Evolutionary conservation across 2,329 filamentous ascomycete genomes (phyloP), one percentile per base, ranked within the genome.

Genomic region (Aspergillus unguis): DNA sequence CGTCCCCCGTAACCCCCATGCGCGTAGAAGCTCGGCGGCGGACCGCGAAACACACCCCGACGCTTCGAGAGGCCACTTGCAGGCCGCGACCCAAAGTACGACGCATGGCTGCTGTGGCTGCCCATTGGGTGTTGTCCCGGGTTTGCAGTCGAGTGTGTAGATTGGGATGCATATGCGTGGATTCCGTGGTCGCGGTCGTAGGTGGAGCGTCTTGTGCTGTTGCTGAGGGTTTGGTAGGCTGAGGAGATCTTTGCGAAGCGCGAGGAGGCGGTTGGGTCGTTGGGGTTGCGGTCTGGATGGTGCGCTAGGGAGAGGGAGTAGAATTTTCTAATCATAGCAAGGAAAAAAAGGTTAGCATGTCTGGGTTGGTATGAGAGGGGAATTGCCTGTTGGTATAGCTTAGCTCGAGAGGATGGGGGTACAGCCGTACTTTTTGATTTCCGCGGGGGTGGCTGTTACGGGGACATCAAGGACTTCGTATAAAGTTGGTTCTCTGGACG

Each of bases 221-320:
- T 82, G 53, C 85, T 84, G 53, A 96, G 87, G 41, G 88, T 72
- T 53, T 84, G 79, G 77, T 96, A 96, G 61, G 92, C 91, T 68
- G 94, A 87, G 67, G 84, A 87, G 68, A 96, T 87, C 62, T 84
- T 81, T 71, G 91, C 84, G 79, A 96, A 99, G 68, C 86, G 88
- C 53, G 82, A 75, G 3, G 85, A 79, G 57, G 92, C 88, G 53
- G 75, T 68, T 4, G 88, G 87, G 72, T 96, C 87, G 62, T 81
- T 68, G 55, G 81, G 89, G 78, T 97, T 95, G 68, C 85, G 85
- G 79, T 99, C 94, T 1, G 94, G 94, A 73, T 99, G 94, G 80
- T 96, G 87, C 49, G 81, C 76, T 74, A 96, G 95, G 66, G 91
- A 96, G 69, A 97, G 88, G 56, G 81, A 74, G 80, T 96, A 97